Base-by-base conservation (phyloP, 768 basidiomycete genomes). In the Pleurotus giganteus region DNA sequence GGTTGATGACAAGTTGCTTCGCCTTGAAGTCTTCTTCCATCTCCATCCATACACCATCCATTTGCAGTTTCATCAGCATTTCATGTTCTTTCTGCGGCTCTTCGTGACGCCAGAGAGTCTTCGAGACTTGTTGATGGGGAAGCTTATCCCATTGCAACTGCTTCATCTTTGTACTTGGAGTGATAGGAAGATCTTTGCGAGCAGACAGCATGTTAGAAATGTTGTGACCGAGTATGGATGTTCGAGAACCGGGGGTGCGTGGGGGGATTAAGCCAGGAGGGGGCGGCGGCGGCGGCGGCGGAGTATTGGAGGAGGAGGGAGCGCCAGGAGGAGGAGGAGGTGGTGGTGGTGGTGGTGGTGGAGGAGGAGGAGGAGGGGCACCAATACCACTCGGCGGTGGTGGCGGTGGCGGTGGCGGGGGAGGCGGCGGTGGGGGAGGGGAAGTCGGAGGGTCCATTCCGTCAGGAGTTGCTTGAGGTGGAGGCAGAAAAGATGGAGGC, bases 1-100 rank as follows among this genome's bases (percentile, higher is more conserved):
- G 73, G 65, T 92, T 93, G 56, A 91, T 89, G 55, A 96, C 94
- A 45, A 95, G 77, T 67, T 97, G 92, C 70, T 94, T 94, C 15
- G 94, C 94, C 66, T 94, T 93, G 76, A 99, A 99, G 66, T 94
- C 94, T 65, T 96, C 89, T 68, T 98, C 94, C 90, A 99, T 98
- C 72, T 94, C 88, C 64, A 80, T 80, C 89, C 94, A 98, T 12
- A 99, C 85, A 41, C 94, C 92, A 63, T 94, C 91, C 47, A 75
- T 70, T 63, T 89, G 86, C 44, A 99, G 71, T 69, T 90, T 91
- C 67, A 84, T 79, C 39, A 94, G 70, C 80, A 94, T 91, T 60
- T 91, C 86, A 57, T 82, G 75, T 64, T 93, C 91, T 63, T 84
- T 85, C 60, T 84, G 74, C 1, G 80, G 71, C 55, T 78, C 69